Conservation (phyloP, 2,329 filamentous ascomycete genomes). For the Zasmidium angulare region DNA sequence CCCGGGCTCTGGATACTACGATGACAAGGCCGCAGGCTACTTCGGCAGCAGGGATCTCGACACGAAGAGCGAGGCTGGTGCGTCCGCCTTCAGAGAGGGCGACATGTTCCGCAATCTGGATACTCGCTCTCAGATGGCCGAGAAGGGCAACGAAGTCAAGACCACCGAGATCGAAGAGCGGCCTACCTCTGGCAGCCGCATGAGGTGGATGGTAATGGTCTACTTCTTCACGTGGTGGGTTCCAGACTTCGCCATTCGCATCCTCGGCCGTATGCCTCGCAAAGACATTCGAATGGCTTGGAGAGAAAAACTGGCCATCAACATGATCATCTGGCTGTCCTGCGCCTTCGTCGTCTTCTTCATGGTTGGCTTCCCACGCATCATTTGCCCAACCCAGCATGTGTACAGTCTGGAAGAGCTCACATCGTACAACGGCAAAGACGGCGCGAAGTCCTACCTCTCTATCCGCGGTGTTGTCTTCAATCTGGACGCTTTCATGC, state of each 20-base stretch:
- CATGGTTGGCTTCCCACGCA: slow-evolving; percentile 78
- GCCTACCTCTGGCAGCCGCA: slow-evolving; percentile 73
- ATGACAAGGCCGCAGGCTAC: slow-evolving; percentile 79
- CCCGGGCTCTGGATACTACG: slow-evolving; percentile 58
- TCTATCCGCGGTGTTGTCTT: slow-evolving; percentile 89
- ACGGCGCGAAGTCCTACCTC: slow-evolving; percentile 63
- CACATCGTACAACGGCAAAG: slow-evolving; percentile 69
- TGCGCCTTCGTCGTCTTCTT: slow-evolving; percentile 81
- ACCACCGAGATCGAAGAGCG: slow-evolving; percentile 88
- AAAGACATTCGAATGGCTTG: slow-evolving; percentile 91
- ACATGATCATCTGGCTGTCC: slow-evolving; percentile 90
- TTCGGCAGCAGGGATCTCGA: slow-evolving; percentile 80
- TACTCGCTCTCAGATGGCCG: slow-evolving; percentile 89
- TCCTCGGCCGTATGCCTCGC: slow-evolving; percentile 79
- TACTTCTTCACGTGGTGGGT: slow-evolving; percentile 83
- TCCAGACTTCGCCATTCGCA: slow-evolving; percentile 78
- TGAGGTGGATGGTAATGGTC: slow-evolving; percentile 85
- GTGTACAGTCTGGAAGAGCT: slow-evolving; percentile 82
- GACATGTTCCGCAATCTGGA: slow-evolving; percentile 99
- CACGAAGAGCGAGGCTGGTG: slow-evolving; percentile 84
- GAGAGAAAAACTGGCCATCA: slow-evolving; percentile 97
- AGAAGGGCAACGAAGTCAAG: slow-evolving; percentile 88
- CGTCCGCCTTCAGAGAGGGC: slow-evolving; percentile 83
- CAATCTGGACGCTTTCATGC: slow-evolving; percentile 71
- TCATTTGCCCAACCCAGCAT: slow-evolving; percentile 89